Conservation (phyloP, 495 filamentous ascomycete genomes). For the Tuber indicum region DNA sequence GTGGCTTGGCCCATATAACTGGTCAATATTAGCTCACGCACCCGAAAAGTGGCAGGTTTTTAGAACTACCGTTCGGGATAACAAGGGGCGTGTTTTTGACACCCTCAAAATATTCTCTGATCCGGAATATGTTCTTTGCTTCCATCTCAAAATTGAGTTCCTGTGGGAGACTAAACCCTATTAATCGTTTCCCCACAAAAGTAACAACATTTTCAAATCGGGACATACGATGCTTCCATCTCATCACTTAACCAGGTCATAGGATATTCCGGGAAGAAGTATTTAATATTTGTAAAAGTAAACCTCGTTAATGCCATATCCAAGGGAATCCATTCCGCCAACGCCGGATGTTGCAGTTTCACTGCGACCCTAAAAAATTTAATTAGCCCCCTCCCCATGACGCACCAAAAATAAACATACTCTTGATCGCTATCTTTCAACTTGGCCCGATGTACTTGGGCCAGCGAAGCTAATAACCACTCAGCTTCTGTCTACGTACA, state of each 20-base stretch:
- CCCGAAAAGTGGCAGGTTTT: neutral
- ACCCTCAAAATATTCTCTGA: conserved; percentile 67
- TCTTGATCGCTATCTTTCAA: conserved; percentile 75
- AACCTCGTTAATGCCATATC: conserved; percentile 82
- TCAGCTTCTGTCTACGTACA: conserved; percentile 32
- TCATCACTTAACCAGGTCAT: conserved; percentile 91
- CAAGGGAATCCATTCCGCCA: conserved; percentile 86
- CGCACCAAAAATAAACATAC: conserved; percentile 12
- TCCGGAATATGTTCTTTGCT: conserved; percentile 73
- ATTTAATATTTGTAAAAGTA: conserved; percentile 81
- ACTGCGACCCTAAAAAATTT: conserved; percentile 64
- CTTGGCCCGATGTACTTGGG: conserved; percentile 89
- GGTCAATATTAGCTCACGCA: neutral
- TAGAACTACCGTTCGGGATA: conserved; percentile 60
- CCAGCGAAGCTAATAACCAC: conserved; percentile 61
- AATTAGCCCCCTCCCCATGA: neutral
- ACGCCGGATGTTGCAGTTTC: conserved; percentile 87
- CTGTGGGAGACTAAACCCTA: conserved; percentile 55
- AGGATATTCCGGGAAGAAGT: conserved; percentile 95
- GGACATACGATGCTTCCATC: conserved; percentile 64
- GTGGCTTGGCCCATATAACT: conserved; percentile 81
- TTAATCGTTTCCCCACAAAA: neutral
- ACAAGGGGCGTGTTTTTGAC: conserved; percentile 61
- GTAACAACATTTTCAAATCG: conserved; percentile 10
- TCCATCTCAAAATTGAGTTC: conserved; percentile 88